A percentile compares a stretch with the other conserved stretches of the same genome.
These are phyloP conservation scores for Dipodascus geniculatus DNA, from an alignment of 805 yeast species.

Conservation along the genomic window DNA sequence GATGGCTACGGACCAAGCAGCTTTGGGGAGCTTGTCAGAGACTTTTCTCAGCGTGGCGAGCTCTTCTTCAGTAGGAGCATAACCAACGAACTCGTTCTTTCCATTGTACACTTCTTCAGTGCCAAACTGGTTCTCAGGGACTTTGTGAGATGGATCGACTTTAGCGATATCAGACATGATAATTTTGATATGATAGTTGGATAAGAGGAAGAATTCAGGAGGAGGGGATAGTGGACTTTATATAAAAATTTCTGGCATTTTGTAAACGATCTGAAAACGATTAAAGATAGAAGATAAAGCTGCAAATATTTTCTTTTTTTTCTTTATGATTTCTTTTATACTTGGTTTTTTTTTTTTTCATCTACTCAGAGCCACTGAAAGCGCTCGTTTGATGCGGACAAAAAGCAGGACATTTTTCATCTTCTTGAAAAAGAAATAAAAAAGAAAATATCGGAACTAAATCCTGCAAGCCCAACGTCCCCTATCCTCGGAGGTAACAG, in stretches of 20 bases:
- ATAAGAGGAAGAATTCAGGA: background rate
- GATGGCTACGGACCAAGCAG: slow-evolving; percentile 53
- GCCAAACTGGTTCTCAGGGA: background rate
- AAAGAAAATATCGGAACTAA: background rate
- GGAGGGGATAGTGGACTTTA: too few relatives aligned
- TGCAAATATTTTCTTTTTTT: background rate
- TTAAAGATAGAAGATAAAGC: background rate
- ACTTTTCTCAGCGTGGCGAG: slow-evolving; percentile 40
- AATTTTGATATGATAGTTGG: background rate
- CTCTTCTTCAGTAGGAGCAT: slow-evolving; percentile 41
- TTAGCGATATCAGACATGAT: background rate
- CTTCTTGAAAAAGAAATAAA: background rate
- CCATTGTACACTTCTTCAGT: background rate
- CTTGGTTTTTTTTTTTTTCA: too few relatives aligned
- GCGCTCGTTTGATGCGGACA: too few relatives aligned
- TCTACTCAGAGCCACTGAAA: too few relatives aligned
- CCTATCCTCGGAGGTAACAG: background rate
- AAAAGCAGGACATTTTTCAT: too few relatives aligned
- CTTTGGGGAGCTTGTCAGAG: slow-evolving; percentile 37
- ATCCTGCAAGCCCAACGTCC: too few relatives aligned
- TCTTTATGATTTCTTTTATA: background rate
- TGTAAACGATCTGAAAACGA: too few relatives aligned
- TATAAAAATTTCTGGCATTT: too few relatives aligned
- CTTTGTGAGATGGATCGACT: background rate
- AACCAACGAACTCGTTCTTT: slow-evolving; percentile 10